Evolutionary conservation across 2,329 filamentous ascomycete genomes (phyloP).

Genomic region (Penicillium sp.): DNA sequence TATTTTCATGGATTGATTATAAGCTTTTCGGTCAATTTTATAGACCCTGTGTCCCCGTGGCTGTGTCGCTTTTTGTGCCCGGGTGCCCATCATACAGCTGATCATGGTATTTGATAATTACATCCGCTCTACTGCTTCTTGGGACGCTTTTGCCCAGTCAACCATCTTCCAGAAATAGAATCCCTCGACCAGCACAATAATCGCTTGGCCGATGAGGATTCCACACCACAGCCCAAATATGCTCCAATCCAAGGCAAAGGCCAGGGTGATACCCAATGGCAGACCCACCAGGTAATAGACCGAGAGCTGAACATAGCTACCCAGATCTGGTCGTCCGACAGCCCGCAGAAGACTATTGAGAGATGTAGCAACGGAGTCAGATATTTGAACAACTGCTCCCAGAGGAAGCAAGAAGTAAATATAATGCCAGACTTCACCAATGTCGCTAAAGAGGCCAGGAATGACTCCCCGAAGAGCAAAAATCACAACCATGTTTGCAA

Average conservation of each 20-base stretch:
- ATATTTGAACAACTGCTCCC: constrained; percentile 80
- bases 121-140: constrained; percentile 7
- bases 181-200: constrained; percentile 56
- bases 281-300: constrained; percentile 81
- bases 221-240: constrained; percentile 77
- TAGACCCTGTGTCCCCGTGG: no score
- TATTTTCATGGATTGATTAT: no score
- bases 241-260: constrained; percentile 73
- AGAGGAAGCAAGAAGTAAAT: constrained; percentile 71
- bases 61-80: no score
- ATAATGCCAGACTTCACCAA: constrained; percentile 65
- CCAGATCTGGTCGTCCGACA: constrained; percentile 79
- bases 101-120: background rate
- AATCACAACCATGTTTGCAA: constrained; percentile 72
- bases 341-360: constrained; percentile 83
- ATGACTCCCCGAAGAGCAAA: constrained; percentile 68
- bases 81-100: no score
- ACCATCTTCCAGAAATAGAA: constrained; percentile 47
- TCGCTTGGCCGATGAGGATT: constrained; percentile 66
- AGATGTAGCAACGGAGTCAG: constrained; percentile 73
- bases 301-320: constrained; percentile 79
- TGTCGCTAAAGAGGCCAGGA: constrained; percentile 71
- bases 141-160: constrained; percentile 12
- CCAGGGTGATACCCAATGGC: constrained; percentile 73
- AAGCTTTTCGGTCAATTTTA: no score